These are phyloP conservation scores for Gossypium bickii DNA, from an alignment of 345 rosid species.

Conservation along the genomic window DNA sequence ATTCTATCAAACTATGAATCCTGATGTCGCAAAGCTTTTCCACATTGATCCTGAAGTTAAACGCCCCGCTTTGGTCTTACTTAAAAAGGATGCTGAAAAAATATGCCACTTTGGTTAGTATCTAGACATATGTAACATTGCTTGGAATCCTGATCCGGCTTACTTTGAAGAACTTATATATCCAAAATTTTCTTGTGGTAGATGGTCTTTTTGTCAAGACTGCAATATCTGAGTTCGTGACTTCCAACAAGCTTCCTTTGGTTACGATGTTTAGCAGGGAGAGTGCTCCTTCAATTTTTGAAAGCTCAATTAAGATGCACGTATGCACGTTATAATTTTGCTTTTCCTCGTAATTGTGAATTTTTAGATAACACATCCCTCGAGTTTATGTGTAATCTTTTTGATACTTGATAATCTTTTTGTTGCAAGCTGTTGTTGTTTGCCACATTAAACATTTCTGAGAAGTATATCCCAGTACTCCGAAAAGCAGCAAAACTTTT, in stretches of 20 bases:
- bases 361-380: neutral
- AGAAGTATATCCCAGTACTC: slow-evolving; percentile 55
- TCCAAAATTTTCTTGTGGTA: slow-evolving; percentile 30
- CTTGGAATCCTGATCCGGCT: slow-evolving; percentile 3
- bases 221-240: slow-evolving; percentile 57
- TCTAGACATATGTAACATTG: neutral
- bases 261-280: slow-evolving; percentile 79
- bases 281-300: slow-evolving; percentile 70
- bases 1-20: slow-evolving; percentile 81
- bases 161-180: slow-evolving; percentile 10
- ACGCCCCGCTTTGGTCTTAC: slow-evolving; percentile 78
- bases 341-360: neutral
- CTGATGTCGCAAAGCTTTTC: slow-evolving; percentile 93
- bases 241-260: slow-evolving; percentile 82
- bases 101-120: slow-evolving; percentile 72
- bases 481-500: slow-evolving; percentile 74
- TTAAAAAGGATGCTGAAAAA: slow-evolving; percentile 84
- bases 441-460: slow-evolving; percentile 60
- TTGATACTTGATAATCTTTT: slow-evolving; percentile 16
- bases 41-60: slow-evolving; percentile 67
- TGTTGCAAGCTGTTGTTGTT: slow-evolving; percentile 71
- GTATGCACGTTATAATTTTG: slow-evolving; percentile 22
- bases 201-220: slow-evolving; percentile 84
- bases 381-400: neutral
- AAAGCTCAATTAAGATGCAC: slow-evolving; percentile 87